phyloP scores from a whole-genome alignment of 2,329 filamentous ascomycete species.

The Claviceps monticola region DNA sequence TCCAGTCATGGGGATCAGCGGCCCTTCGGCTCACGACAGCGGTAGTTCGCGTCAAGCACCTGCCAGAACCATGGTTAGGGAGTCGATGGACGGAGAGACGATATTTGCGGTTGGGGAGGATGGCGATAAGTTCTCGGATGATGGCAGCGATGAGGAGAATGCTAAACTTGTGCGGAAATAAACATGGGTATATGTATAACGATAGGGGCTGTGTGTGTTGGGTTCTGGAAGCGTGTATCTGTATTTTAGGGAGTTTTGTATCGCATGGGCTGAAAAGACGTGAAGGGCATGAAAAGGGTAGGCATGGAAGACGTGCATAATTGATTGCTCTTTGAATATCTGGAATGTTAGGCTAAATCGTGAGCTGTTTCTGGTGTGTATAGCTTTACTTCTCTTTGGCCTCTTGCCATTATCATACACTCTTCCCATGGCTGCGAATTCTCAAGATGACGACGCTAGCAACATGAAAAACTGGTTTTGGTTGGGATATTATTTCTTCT shows the following conservation, averaged over 20 bases:
- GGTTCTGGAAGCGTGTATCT: neutral
- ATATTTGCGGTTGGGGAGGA: constrained; percentile 91
- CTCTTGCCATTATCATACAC: no score
- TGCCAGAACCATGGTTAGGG: constrained; percentile 29
- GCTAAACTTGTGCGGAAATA: constrained; percentile 30
- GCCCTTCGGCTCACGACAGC: constrained; percentile 11
- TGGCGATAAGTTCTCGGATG: constrained; percentile 68
- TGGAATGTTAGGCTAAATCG: no score
- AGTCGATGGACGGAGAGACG: constrained; percentile 69
- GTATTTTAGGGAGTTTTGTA: neutral
- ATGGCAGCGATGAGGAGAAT: constrained; percentile 42
- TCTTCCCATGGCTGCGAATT: no score
- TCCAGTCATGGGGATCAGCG: constrained; percentile 14
- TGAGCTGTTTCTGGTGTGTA: no score
- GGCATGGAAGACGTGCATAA: no score
- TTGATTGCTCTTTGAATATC: no score
- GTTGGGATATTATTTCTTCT: no score
- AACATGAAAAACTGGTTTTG: no score
- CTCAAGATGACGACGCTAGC: no score
- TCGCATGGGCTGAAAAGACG: neutral
- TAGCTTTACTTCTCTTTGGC: no score
- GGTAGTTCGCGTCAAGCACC: constrained; percentile 9
- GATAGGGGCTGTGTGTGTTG: constrained; percentile 1
- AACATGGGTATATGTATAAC: constrained; percentile 2
- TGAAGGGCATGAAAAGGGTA: neutral